These are phyloP conservation scores for Clarkia xantiana DNA, from an alignment of 345 rosid species.

Conservation along the genomic window DNA sequence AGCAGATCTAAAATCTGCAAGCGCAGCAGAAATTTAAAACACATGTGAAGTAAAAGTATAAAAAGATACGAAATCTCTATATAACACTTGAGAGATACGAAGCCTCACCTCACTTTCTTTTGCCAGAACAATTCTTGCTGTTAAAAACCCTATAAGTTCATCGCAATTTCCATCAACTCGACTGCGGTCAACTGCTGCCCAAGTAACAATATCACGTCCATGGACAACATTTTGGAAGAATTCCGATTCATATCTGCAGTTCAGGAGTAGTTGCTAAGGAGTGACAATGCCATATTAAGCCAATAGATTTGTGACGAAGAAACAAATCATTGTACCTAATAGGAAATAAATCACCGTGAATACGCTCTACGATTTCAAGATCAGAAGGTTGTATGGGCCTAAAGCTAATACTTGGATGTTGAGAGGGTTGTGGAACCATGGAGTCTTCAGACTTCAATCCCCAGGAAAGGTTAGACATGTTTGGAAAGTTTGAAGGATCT, in stretches of 20 bases:
- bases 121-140: slow-evolving; percentile 59
- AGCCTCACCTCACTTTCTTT: slow-evolving; percentile 76
- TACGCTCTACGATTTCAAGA: slow-evolving; percentile 18
- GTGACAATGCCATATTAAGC: too few species aligned
- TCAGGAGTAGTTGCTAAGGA: too few species aligned
- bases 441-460: slow-evolving; percentile 27
- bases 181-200: slow-evolving; percentile 87
- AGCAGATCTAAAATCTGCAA: slow-evolving; percentile 79
- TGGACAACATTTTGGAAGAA: slow-evolving; percentile 82
- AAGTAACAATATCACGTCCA: slow-evolving; percentile 64
- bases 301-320: too few species aligned
- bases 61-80: neutral
- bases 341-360: too few species aligned
- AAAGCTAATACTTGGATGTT: slow-evolving; percentile 50
- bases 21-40: slow-evolving; percentile 2
- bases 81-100: slow-evolving; percentile 1
- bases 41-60: neutral
- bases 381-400: slow-evolving; percentile 65
- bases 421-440: slow-evolving; percentile 36
- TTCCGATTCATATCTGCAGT: slow-evolving; percentile 74
- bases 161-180: slow-evolving; percentile 52
- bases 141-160: slow-evolving; percentile 86
- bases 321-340: too few species aligned
- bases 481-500: slow-evolving; percentile 9
- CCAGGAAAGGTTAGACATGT: slow-evolving; percentile 24